Conservation (phyloP, 352 stramenopile species). For the Phytophthora pinifolia region DNA sequence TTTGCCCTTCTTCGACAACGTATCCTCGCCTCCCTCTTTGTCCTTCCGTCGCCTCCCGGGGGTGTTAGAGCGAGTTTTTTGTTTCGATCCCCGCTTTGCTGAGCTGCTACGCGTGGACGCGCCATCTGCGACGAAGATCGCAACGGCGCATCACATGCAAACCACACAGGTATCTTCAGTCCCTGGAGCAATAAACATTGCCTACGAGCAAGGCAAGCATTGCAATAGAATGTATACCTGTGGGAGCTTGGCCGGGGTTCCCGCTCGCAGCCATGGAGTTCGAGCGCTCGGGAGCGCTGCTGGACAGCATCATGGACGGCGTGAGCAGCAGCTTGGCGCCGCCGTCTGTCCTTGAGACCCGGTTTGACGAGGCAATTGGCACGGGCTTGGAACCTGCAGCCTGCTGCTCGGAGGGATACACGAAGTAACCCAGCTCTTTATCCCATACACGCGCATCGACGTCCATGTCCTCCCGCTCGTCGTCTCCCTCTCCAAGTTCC, state of each 20-base stretch:
- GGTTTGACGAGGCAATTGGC: slow-evolving; percentile 17
- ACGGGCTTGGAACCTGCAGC: slow-evolving; percentile 9
- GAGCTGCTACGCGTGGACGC: slow-evolving; percentile 42
- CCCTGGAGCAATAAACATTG: slow-evolving; percentile 2
- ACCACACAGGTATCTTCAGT: slow-evolving; percentile 18
- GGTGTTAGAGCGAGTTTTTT: slow-evolving; percentile 44
- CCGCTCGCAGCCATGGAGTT: slow-evolving; percentile 26
- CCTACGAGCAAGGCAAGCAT: slow-evolving; percentile 9
- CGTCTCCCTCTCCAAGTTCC: slow-evolving; percentile 32
- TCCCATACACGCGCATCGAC: slow-evolving; percentile 86
- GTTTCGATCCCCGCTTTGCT: slow-evolving; percentile 48
- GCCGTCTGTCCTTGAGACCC: slow-evolving; percentile 24
- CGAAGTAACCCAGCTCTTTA: slow-evolving; percentile 80
- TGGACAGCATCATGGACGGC: slow-evolving; percentile 78
- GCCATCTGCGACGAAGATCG: slow-evolving; percentile 24
- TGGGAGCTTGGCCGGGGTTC: slow-evolving; percentile 7
- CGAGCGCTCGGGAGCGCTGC: slow-evolving; percentile 45
- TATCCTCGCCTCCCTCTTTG: slow-evolving; percentile 34
- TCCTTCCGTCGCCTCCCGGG: slow-evolving; percentile 42
- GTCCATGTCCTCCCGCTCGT: slow-evolving; percentile 59
- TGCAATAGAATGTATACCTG: slow-evolving; percentile 27
- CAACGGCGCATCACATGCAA: slow-evolving; percentile 12
- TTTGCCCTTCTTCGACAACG: slow-evolving; percentile 37
- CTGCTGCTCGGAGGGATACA: slow-evolving; percentile 62
- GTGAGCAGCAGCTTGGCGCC: slow-evolving; percentile 56